Evolutionary conservation across 257 asterid genomes (phyloP).

Genomic region (Anisodus acutangulus): DNA sequence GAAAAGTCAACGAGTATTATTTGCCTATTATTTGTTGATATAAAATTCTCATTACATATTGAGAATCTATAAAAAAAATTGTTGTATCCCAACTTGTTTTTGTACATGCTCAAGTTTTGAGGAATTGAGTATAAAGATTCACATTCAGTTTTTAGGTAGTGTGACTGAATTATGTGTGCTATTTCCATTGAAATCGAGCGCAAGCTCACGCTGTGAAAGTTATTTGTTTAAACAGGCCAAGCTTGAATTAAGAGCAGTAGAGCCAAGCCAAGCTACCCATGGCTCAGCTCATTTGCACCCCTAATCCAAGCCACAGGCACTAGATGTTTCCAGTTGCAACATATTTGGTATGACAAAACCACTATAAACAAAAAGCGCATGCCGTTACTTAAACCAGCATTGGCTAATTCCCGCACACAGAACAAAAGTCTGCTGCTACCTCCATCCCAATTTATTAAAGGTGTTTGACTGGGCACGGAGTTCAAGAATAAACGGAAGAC

Average conservation of each 20-base stretch:
- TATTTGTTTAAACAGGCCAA: not conserved
- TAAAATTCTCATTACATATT: not conserved
- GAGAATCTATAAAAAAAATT: not conserved
- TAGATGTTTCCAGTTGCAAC: not conserved
- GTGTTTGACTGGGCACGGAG: too few species aligned
- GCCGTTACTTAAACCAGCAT: not conserved
- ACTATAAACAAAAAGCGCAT: not conserved
- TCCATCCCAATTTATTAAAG: too few species aligned
- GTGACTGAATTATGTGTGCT: not conserved
- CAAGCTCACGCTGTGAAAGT: too few species aligned
- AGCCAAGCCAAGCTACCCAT: not conserved
- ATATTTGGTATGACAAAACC: slow-evolving; percentile 14
- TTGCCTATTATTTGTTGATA: not conserved
- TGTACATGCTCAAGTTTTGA: not conserved
- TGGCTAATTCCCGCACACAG: not conserved
- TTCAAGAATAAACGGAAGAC: too few species aligned
- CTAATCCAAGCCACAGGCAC: not conserved
- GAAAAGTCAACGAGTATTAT: not conserved
- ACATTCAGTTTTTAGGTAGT: not conserved
- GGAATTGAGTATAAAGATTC: not conserved
- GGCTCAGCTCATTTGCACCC: not conserved
- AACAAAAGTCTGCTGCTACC: not conserved
- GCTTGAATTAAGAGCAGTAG: not conserved
- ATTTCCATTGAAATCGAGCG: not conserved
- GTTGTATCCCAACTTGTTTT: not conserved